Evolutionary conservation across 208 protist species (phyloP), one percentile per base, ranked within the genome.

Genomic region (Porcisia hertigi): DNA sequence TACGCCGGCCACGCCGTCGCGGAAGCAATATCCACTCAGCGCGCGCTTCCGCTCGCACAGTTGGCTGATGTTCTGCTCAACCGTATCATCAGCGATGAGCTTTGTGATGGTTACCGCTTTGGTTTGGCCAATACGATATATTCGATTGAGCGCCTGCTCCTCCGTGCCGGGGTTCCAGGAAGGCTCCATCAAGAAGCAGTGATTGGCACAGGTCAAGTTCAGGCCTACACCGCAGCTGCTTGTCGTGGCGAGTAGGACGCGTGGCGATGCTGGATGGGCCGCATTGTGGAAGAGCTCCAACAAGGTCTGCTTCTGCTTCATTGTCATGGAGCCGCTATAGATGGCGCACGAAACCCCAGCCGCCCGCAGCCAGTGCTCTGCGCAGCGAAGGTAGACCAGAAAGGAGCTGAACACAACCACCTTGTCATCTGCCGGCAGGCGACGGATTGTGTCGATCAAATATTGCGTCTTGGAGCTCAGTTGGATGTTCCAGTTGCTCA

Each of bases 31-130:
- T 49, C 80, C 71, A 23, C 66, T 83, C 41, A 99, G 79, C 4
- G 83, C 82, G 2, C 98, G 81, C 86, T 99, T 99, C 65, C 82
- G 87, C 69, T 94, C 84, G 25, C 98, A 98, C 43, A 98, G 88
- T 41, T 95, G 91, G 11, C 98, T 86, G 67, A 99, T 97, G 73
- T 98, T 98, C 80, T 98, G 94, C 79, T 99, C 99, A 25, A 99
- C 92, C 16, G 98, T 98, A 5, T 88, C 87, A 23, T 97, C 87
- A 0, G 97, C 98, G 34, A 99, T 85, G 30, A 99, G 91, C 73
- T 98, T 92, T 41, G 91, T 98, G 39, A 99, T 85, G 18, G 87
- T 92, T 0, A 99, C 98, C 6, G 91, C 92, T 67, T 96, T 92
- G 7, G 81, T 97, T 81, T 98, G 96, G 12, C 97, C 96, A 71